Conservation (phyloP, 495 filamentous ascomycete genomes). For the Friedmanniomyces simplex region DNA sequence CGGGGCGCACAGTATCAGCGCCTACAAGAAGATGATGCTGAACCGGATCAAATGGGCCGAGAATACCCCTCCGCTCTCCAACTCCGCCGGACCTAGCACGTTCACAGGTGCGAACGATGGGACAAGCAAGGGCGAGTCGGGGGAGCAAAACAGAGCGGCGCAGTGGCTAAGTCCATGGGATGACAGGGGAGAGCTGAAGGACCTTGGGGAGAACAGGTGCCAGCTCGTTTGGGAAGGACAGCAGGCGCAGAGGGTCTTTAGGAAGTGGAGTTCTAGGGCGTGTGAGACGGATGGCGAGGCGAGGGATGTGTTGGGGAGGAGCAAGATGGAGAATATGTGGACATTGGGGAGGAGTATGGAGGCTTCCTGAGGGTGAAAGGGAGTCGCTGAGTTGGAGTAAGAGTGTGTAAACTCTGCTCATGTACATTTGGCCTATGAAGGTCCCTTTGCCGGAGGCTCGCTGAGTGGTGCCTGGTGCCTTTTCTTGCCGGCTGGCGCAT, state of each 20-base stretch:
- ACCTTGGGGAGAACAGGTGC: constrained; percentile 70
- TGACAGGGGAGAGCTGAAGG: constrained; percentile 62
- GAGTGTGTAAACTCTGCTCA: not conserved
- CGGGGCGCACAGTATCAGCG: constrained; percentile 63
- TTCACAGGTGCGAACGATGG: constrained; percentile 13
- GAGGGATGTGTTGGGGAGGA: constrained; percentile 62
- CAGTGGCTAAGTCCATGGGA: constrained; percentile 69
- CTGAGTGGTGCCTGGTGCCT: no score
- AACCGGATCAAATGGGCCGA: constrained; percentile 93
- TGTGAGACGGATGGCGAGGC: constrained; percentile 86
- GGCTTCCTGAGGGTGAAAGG: no score
- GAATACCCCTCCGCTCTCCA: constrained; percentile 58
- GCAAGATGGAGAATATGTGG: constrained; percentile 95
- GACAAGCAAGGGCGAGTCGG: constrained; percentile 10
- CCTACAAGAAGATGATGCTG: constrained; percentile 83
- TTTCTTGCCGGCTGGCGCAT: no score
- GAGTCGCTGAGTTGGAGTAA: not conserved
- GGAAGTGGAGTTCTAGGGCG: constrained; percentile 72
- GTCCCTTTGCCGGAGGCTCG: no score
- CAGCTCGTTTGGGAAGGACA: constrained; percentile 80
- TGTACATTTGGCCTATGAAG: no score
- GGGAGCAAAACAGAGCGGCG: constrained; percentile 17
- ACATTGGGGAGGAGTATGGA: constrained; percentile 64
- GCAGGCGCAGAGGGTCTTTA: constrained; percentile 64
- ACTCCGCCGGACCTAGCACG: constrained; percentile 36